phyloP scores from a whole-genome alignment of 805 yeast genomes.

The Monosporozyma solicola region DNA sequence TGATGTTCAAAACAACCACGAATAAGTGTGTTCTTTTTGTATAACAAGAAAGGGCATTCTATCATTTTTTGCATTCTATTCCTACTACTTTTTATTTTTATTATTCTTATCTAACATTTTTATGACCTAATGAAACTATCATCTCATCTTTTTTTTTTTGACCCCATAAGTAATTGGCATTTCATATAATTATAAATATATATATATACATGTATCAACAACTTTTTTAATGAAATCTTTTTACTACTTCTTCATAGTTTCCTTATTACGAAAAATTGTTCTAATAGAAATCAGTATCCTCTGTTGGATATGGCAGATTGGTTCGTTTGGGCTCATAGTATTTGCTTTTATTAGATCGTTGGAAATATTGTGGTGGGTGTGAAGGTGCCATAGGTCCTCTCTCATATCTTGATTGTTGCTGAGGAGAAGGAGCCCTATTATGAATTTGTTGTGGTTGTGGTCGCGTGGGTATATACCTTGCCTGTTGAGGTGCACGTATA shows the following conservation, averaged over 20 bases:
- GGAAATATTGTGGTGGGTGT: background rate
- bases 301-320: background rate
- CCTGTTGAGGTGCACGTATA: constrained; percentile 1
- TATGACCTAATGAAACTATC: too few species aligned
- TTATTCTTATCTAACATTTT: background rate
- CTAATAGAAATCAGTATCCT: background rate
- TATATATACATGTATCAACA: too few species aligned
- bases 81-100: too few species aligned
- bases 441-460: background rate
- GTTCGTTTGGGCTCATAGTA: background rate
- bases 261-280: too few species aligned
- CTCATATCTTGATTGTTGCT: background rate
- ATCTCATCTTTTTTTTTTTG: too few species aligned
- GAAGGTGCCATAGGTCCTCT: background rate
- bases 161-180: too few species aligned
- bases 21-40: background rate
- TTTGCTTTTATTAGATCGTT: background rate
- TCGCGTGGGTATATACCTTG: background rate
- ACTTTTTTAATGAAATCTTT: too few species aligned
- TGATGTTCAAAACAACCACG: constrained; percentile 19
- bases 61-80: background rate
- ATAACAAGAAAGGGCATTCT: background rate
- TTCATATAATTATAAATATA: too few species aligned
- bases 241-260: background rate
- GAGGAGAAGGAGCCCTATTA: background rate